Base-by-base conservation (phyloP, 2,329 filamentous ascomycete species). In the Cladobotryum protrusum region DNA sequence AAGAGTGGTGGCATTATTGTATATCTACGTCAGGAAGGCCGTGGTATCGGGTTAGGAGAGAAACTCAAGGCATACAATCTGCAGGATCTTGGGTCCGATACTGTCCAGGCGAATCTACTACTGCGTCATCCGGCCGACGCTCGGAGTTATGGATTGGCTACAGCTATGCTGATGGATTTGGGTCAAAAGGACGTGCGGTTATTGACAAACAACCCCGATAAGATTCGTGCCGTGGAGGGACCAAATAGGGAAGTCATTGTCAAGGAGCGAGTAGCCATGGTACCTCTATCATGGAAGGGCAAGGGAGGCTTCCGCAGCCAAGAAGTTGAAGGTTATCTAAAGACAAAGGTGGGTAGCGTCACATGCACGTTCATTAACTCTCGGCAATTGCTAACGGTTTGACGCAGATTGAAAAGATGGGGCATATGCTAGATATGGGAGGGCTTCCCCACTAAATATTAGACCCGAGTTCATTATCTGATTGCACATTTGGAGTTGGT, bases 41-140 rank as follows among this genome's bases (percentile, higher is more conserved):
- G 93, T 19, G 93, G 93, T 2, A 99, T 99, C 56, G 93, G 93
- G 0, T 77, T 99, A 0, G 86, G 89, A 2, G 91, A 96, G 72
- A 99, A 99, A 69, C 77, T 99, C 36, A 97, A 99, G 71, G 93
- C 93, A 4, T 99, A 99, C 69, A 99, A 99, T 63, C 75, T 99
- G 40, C 93, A 99, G 67, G 93, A 99, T 69, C 74, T 99, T 20
- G 93, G 93, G 0, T 91, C 87, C n/a, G 93, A 99, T 68, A 99
- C 93, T 0, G 95, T 97, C 34, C 90, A 99, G 70, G 93, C 93
- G 2, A 99, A 99, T 61, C 71, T 99, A 42, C 68, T 97, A 19
- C 74, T 99, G 39, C 77, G 93, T 41, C 93, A 99, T 67, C 93
- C 93, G 0, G 93, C 93, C 1, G 93, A 99, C 67, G 93, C 93